phyloP scores from a whole-genome alignment of 148 eudicot species.

The Fagopyrum tataricum region DNA sequence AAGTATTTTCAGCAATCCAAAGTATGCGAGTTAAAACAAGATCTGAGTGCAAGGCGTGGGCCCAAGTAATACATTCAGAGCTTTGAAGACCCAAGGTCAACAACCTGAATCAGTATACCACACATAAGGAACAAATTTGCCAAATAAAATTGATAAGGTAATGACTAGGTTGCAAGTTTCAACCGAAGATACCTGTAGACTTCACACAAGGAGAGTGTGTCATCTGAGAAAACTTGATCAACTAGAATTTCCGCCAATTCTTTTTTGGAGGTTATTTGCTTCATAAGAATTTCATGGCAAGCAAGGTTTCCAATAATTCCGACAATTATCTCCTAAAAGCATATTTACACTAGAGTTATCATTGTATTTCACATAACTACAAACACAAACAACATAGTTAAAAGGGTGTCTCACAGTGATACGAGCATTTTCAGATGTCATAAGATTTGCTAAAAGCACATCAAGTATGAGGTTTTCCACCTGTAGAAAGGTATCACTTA shows the following conservation, averaged over 20 bases:
- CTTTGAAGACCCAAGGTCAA: constrained; percentile 79
- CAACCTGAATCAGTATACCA: constrained; percentile 36
- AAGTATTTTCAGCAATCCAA: constrained; percentile 84
- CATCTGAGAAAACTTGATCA: constrained; percentile 77
- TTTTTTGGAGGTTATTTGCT: constrained; percentile 38
- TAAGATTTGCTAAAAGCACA: constrained; percentile 74
- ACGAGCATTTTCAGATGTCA: constrained; percentile 58
- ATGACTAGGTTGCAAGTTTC: neutral
- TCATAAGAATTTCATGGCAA: constrained; percentile 66
- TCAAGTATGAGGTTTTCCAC: constrained; percentile 79
- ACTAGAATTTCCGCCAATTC: constrained; percentile 57
- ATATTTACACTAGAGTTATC: neutral
- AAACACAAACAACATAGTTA: neutral
- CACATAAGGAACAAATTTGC: neutral
- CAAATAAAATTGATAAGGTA: neutral
- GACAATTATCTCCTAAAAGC: constrained; percentile 70
- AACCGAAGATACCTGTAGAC: constrained; percentile 47
- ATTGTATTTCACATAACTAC: constrained; percentile 8
- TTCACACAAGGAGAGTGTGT: constrained; percentile 78
- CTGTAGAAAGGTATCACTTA: constrained; percentile 31
- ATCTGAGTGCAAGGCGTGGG: constrained; percentile 65
- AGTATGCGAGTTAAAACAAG: constrained; percentile 56
- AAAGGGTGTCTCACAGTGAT: constrained; percentile 43
- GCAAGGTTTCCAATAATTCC: constrained; percentile 93
- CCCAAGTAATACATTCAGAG: constrained; percentile 54